A percentile compares a stretch with the other conserved stretches of the same genome.
These are phyloP conservation scores for Cryphonectria parasitica DNA, from an alignment of 2,329 filamentous ascomycete genomes.

Conservation along the genomic window DNA sequence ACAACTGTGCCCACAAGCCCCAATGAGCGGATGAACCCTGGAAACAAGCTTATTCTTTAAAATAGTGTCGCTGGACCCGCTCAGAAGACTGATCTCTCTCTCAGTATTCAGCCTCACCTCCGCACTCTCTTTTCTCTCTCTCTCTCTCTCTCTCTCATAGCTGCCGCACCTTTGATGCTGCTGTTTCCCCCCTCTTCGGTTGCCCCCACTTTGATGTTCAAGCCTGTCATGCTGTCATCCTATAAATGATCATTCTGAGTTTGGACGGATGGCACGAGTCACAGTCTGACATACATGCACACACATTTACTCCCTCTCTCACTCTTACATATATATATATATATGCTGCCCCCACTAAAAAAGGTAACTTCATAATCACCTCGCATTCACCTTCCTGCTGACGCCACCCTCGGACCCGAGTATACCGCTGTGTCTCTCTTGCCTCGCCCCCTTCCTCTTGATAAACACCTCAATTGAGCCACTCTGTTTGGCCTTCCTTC, in stretches of 20 bases:
- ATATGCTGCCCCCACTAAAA: not conserved
- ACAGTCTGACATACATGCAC: slow-evolving; percentile 1
- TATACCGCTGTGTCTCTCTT: not conserved
- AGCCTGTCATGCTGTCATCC: not conserved
- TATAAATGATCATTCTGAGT: not conserved
- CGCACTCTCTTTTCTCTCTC: too few relatives aligned
- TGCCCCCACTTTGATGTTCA: not conserved
- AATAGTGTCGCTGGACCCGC: slow-evolving; percentile 6
- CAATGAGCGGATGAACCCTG: not conserved
- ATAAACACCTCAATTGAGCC: not conserved
- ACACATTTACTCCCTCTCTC: not conserved
- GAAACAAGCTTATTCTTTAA: slow-evolving; percentile 7
- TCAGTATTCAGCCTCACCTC: not conserved
- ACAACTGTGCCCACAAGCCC: too few relatives aligned
- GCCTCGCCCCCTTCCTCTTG: not conserved
- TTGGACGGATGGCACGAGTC: not conserved
- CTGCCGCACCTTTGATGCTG: not conserved
- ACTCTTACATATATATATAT: not conserved
- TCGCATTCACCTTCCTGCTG: not conserved
- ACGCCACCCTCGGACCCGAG: not conserved
- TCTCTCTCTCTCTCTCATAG: not conserved
- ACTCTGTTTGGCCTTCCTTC: not conserved
- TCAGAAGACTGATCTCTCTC: not conserved
- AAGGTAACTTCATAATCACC: not conserved
- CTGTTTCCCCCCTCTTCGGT: not conserved